A percentile compares a stretch with the other conserved stretches of the same genome.
These are phyloP conservation scores for Saccharum hybrid DNA, from an alignment of 202 grass and related monocot genomes.

Conservation along the genomic window DNA sequence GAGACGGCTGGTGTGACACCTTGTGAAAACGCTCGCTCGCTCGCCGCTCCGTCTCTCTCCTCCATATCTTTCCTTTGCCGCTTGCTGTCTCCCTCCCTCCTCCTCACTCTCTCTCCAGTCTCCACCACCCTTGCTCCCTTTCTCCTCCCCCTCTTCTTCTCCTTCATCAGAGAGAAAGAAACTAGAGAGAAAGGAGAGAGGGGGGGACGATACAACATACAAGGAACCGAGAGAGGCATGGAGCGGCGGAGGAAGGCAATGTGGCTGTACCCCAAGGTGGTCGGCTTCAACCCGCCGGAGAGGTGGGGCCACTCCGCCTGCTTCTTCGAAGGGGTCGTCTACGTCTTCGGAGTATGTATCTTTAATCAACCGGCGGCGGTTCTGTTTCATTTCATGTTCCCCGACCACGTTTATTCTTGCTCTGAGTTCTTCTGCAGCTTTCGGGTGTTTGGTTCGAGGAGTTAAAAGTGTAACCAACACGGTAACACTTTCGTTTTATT, in stretches of 20 bases:
- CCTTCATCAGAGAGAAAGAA: not conserved
- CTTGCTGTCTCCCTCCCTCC: not conserved
- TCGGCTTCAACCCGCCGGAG: conserved; percentile 86
- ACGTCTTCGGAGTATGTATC: conserved; percentile 83
- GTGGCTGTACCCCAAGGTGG: conserved; percentile 92
- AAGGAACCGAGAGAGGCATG: not conserved
- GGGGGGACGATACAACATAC: too few relatives aligned
- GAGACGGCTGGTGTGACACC: conserved; percentile 54
- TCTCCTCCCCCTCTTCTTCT: not conserved
- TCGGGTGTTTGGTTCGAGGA: too few relatives aligned
- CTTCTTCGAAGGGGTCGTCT: conserved; percentile 78
- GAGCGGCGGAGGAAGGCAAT: conserved; percentile 85
- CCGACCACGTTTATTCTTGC: not conserved
- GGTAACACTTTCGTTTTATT: too few relatives aligned
- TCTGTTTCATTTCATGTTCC: not conserved
- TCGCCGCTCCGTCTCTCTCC: too few relatives aligned
- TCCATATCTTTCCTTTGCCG: too few relatives aligned
- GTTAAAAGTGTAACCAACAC: too few relatives aligned
- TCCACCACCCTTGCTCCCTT: not conserved
- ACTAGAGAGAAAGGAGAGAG: too few relatives aligned
- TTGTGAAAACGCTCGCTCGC: conserved; percentile 11
- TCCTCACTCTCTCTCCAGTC: not conserved
- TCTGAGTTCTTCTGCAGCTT: not conserved
- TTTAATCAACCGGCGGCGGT: not conserved
- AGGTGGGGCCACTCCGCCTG: conserved; percentile 98